These are phyloP conservation scores for Anthracocystis panici-leucophaei DNA, from an alignment of 1,284 basidiomycete genomes.

Conservation along the genomic window DNA sequence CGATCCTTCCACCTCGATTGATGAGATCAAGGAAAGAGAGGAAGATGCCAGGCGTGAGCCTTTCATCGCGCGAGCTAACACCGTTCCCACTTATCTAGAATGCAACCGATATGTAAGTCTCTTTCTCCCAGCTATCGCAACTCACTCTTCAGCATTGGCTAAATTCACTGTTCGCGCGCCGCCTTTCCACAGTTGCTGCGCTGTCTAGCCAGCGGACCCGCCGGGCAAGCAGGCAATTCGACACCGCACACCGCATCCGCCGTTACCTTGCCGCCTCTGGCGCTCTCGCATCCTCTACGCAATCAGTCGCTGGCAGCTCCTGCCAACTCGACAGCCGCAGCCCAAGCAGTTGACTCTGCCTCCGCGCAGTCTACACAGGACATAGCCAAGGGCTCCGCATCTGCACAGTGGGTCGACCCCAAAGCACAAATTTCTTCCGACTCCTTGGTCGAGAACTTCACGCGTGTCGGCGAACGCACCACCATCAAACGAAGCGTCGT, in stretches of 20 bases:
- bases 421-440: constrained; percentile 88
- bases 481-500: constrained; percentile 89
- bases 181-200: constrained; percentile 28
- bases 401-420: constrained; percentile 73
- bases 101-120: constrained; percentile 79
- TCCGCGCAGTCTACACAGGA: constrained; percentile 15
- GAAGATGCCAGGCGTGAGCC: constrained; percentile 70
- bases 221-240: constrained; percentile 24
- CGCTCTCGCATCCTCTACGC: constrained; percentile 48
- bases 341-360: constrained; percentile 12
- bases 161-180: neutral
- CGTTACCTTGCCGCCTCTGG: constrained; percentile 9
- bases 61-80: constrained; percentile 83
- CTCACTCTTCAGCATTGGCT: neutral
- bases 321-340: constrained; percentile 1
- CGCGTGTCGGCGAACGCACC: constrained; percentile 84
- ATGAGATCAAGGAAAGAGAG: constrained; percentile 41
- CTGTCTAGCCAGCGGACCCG: constrained; percentile 15
- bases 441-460: constrained; percentile 83
- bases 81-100: constrained; percentile 83
- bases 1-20: constrained; percentile 32
- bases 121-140: no score
- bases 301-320: constrained; percentile 33
- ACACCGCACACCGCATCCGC: constrained; percentile 7
- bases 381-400: constrained; percentile 7